These are phyloP conservation scores for Heliamphora exappendiculata DNA, from an alignment of 148 eudicot genomes.

Conservation along the genomic window DNA sequence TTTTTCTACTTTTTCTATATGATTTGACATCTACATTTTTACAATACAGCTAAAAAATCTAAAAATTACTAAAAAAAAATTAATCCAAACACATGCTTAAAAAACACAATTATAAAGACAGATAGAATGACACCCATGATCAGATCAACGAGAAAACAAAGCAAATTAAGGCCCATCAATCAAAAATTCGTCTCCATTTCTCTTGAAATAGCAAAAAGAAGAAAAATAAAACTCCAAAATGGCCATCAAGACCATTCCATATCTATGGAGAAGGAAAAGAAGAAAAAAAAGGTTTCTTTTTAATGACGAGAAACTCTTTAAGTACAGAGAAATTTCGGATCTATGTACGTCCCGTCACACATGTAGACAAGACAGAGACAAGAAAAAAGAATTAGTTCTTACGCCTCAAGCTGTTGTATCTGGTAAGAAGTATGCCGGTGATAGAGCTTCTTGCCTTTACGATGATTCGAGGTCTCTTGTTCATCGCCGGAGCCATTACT, in stretches of 20 bases:
- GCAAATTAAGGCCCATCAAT: no score
- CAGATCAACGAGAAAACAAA: not conserved
- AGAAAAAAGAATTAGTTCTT: constrained; percentile 11
- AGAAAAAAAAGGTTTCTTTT: no score
- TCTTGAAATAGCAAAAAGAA: not conserved
- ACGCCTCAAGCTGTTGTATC: constrained; percentile 31
- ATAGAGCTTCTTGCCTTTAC: constrained; percentile 8
- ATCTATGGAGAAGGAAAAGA: not conserved
- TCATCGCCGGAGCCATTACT: constrained; percentile 19
- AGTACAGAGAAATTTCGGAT: not conserved
- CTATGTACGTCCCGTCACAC: not conserved
- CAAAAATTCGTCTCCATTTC: not conserved
- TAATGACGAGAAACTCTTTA: not conserved
- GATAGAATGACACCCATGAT: not conserved
- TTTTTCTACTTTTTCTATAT: no score
- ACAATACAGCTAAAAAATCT: no score
- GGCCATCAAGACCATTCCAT: constrained; percentile 1
- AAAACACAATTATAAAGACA: not conserved
- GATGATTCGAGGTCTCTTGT: constrained; percentile 12
- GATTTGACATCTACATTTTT: no score
- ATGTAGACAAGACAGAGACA: not conserved
- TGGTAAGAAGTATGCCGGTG: constrained; percentile 35
- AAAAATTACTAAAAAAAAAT: no score
- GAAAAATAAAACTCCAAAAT: no score
- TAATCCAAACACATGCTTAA: no score